A percentile compares a stretch with the other conserved stretches of the same genome.
These are phyloP conservation scores for Bocquillonia castaneifolia DNA, from an alignment of 441 rosid genomes.

Conservation along the genomic window DNA sequence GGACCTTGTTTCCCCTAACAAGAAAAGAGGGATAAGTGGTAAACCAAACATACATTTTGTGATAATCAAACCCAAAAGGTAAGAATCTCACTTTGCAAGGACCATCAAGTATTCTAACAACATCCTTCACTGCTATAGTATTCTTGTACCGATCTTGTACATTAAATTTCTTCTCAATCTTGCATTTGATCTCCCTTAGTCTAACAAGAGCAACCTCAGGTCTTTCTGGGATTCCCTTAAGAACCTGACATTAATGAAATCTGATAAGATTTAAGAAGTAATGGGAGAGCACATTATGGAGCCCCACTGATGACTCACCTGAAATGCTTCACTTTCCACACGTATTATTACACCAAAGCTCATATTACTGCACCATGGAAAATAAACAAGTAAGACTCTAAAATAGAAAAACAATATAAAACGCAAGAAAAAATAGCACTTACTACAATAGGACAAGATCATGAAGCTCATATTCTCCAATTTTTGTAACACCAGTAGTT, in stretches of 20 bases:
- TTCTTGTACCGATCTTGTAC: slow-evolving; percentile 74
- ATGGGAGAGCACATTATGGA: background rate
- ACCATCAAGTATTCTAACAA: slow-evolving; percentile 78
- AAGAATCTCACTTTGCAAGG: slow-evolving; percentile 69
- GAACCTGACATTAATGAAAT: slow-evolving; percentile 50
- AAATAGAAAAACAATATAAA: slow-evolving; percentile 3
- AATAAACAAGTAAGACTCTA: slow-evolving; percentile 26
- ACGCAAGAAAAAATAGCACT: slow-evolving; percentile 26
- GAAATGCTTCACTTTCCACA: slow-evolving; percentile 94
- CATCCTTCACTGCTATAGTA: slow-evolving; percentile 73
- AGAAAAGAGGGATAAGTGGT: slow-evolving; percentile 12
- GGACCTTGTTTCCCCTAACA: slow-evolving; percentile 93
- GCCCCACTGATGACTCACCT: slow-evolving; percentile 39
- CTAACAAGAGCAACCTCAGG: slow-evolving; percentile 82
- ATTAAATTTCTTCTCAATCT: slow-evolving; percentile 71
- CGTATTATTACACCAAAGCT: slow-evolving; percentile 94
- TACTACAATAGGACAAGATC: slow-evolving; percentile 95
- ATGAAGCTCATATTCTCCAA: slow-evolving; percentile 94
- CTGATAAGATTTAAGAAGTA: background rate
- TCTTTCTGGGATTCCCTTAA: slow-evolving; percentile 93
- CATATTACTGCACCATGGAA: slow-evolving; percentile 51
- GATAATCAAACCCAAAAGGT: slow-evolving; percentile 13
- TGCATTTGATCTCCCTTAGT: slow-evolving; percentile 92
- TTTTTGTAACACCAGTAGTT: slow-evolving; percentile 82
- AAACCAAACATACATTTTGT: background rate